Percentiles rank a stretch among this genome's conserved stretches.
phyloP scores from a whole-genome alignment of 208 protist species.

The Leishmania mexicana region DNA sequence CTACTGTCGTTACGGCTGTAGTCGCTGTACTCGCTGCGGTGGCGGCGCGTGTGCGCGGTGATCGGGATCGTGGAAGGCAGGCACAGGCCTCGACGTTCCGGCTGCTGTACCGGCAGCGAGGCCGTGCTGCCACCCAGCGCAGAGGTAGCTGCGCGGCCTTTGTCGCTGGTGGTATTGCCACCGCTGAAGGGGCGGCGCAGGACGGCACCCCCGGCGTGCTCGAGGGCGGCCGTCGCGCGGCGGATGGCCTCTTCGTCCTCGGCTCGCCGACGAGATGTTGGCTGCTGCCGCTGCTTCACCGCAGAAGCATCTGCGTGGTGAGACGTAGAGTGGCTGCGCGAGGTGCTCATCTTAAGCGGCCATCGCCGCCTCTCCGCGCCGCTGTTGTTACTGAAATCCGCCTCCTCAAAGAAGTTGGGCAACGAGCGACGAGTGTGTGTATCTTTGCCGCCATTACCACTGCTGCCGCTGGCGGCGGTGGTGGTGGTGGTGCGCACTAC shows the following conservation, averaged over 20 bases:
- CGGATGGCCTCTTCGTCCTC: conserved; percentile 39
- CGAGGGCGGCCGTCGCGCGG: conserved; percentile 39
- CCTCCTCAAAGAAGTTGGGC: conserved; percentile 24
- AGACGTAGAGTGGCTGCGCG: conserved; percentile 11
- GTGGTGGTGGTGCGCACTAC: background rate
- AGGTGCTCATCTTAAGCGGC: conserved; percentile 2
- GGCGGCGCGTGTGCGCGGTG: conserved; percentile 8
- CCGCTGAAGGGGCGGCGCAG: conserved; percentile 36
- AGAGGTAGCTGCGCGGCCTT: background rate
- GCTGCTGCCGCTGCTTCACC: background rate
- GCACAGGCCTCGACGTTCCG: conserved; percentile 9
- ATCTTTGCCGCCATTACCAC: background rate
- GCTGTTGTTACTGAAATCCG: conserved; percentile 5
- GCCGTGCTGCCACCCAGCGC: conserved; percentile 21
- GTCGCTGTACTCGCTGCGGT: conserved; percentile 1
- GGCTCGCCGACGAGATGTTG: background rate
- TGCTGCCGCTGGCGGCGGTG: background rate
- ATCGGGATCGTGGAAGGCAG: conserved; percentile 1
- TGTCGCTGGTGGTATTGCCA: background rate
- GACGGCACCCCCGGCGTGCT: conserved; percentile 27
- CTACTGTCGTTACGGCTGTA: conserved; percentile 6
- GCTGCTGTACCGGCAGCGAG: conserved; percentile 4
- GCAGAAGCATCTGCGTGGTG: background rate
- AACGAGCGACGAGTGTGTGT: conserved; percentile 1
- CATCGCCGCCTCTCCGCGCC: background rate